These are phyloP conservation scores for Symmetrospora coprosmae DNA, from an alignment of 768 basidiomycete genomes.

Conservation along the genomic window DNA sequence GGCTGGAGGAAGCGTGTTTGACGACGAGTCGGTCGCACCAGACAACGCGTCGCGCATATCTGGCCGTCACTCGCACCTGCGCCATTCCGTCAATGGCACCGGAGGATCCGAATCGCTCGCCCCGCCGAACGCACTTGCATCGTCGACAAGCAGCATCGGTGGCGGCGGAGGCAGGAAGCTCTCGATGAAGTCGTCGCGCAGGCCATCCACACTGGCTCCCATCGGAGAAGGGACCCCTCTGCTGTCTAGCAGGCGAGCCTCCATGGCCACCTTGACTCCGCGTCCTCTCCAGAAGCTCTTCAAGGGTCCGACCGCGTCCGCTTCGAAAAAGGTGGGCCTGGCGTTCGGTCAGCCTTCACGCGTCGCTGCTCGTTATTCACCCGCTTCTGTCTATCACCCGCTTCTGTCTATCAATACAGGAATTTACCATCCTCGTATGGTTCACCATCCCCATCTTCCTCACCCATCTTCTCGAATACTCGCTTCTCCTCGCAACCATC, in stretches of 20 bases:
- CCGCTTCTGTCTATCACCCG: not conserved
- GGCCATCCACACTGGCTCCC: not conserved
- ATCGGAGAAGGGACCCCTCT: constrained; percentile 1
- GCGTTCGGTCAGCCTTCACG: not conserved
- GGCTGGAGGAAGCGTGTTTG: too few relatives aligned
- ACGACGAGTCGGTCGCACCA: not conserved
- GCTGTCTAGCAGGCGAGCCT: not conserved
- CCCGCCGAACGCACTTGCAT: not conserved
- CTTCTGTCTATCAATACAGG: not conserved
- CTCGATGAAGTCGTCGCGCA: not conserved
- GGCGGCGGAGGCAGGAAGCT: not conserved
- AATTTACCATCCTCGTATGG: constrained; percentile 17
- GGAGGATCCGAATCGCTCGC: not conserved
- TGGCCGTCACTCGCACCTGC: not conserved
- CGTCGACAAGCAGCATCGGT: not conserved
- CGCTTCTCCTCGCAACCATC: constrained; percentile 67
- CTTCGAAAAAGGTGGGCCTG: not conserved
- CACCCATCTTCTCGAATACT: constrained; percentile 56
- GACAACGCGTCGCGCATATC: not conserved
- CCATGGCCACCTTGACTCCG: constrained; percentile 11
- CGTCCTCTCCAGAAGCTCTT: not conserved
- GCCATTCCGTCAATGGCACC: not conserved
- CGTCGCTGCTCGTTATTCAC: not conserved
- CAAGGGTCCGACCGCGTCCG: not conserved
- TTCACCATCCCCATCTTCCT: constrained; percentile 30